Conservation (phyloP, 2,329 filamentous ascomycete species). For the Tothia fuscella region DNA sequence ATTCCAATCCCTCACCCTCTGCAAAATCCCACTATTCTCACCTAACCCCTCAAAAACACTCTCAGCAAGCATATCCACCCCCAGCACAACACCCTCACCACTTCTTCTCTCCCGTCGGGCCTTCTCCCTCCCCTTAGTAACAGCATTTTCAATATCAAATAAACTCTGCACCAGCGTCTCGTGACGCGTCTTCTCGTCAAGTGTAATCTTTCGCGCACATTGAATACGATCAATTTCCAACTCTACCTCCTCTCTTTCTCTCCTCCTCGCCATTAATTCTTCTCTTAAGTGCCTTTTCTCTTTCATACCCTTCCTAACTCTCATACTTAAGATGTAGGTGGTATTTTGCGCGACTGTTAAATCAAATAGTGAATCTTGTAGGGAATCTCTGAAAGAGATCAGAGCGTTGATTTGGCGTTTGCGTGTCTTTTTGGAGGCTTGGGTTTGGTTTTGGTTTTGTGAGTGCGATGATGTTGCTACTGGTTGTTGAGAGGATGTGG, state of each 20-base stretch:
- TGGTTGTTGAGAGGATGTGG: background rate
- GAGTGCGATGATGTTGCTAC: slow-evolving; percentile 15
- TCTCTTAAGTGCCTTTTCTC: slow-evolving; percentile 34
- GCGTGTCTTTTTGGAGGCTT: slow-evolving; percentile 27
- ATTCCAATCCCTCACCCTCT: slow-evolving; percentile 23
- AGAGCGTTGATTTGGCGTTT: slow-evolving; percentile 36
- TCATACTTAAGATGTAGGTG: slow-evolving; percentile 33
- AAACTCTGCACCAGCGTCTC: slow-evolving; percentile 1
- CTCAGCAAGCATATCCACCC: slow-evolving; percentile 22
- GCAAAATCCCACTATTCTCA: slow-evolving; percentile 21
- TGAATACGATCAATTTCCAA: slow-evolving; percentile 37
- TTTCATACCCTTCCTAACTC: slow-evolving; percentile 32
- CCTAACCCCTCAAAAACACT: slow-evolving; percentile 19
- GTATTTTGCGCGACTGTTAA: slow-evolving; percentile 41
- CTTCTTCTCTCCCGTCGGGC: slow-evolving; percentile 14
- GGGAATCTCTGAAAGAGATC: slow-evolving; percentile 34
- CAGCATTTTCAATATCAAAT: slow-evolving; percentile 17
- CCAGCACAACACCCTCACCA: slow-evolving; percentile 19
- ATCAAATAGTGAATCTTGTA: slow-evolving; percentile 38
- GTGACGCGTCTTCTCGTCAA: slow-evolving; percentile 18
- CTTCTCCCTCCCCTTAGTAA: slow-evolving; percentile 18
- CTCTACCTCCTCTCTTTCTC: slow-evolving; percentile 36
- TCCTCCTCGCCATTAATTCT: slow-evolving; percentile 36
- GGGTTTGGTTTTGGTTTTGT: slow-evolving; percentile 28
- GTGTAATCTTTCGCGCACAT: slow-evolving; percentile 22